Evolutionary conservation across 495 filamentous ascomycete species (phyloP).

Genomic region (Cercophora sp.): DNA sequence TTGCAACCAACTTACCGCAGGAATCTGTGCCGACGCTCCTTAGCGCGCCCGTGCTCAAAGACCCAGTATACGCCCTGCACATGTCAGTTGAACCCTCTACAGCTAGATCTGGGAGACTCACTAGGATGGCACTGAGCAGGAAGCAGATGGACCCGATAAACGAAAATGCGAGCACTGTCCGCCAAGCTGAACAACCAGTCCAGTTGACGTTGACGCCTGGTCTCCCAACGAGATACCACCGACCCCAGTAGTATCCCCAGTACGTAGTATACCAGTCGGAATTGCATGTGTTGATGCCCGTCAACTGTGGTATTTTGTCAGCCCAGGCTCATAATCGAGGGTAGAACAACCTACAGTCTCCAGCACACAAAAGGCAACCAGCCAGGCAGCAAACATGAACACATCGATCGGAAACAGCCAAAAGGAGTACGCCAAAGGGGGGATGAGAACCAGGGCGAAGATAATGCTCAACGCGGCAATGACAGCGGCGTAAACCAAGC

Average conservation of each 20-base stretch:
- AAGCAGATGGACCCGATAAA: constrained; percentile 15
- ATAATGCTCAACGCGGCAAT: constrained; percentile 18
- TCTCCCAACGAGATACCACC: constrained; percentile 13
- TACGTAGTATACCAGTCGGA: constrained; percentile 14
- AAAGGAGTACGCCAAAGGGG: constrained; percentile 14
- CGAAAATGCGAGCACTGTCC: constrained; percentile 21
- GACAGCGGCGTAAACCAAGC: constrained; percentile 16
- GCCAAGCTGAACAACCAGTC: constrained; percentile 18
- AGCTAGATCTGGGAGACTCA: neutral
- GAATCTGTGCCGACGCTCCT: neutral
- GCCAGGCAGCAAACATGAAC: constrained; percentile 18
- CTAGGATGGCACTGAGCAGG: constrained; percentile 14
- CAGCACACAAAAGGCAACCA: constrained; percentile 16
- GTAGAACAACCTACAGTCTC: constrained; percentile 15
- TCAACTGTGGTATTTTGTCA: constrained; percentile 7
- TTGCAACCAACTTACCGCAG: neutral
- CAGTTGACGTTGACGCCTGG: constrained; percentile 16
- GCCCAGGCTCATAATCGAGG: neutral
- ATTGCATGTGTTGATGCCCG: constrained; percentile 12
- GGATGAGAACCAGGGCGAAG: constrained; percentile 14
- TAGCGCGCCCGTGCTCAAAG: constrained; percentile 1
- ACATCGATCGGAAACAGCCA: constrained; percentile 20
- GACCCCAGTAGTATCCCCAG: constrained; percentile 26
- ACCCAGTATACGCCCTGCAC: constrained; percentile 12
- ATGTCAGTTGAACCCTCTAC: neutral